A percentile compares a stretch with the other conserved stretches of the same genome.
Conservation (phyloP, 163 green algal species). For the Chlamydomonas reinhardtii region DNA sequence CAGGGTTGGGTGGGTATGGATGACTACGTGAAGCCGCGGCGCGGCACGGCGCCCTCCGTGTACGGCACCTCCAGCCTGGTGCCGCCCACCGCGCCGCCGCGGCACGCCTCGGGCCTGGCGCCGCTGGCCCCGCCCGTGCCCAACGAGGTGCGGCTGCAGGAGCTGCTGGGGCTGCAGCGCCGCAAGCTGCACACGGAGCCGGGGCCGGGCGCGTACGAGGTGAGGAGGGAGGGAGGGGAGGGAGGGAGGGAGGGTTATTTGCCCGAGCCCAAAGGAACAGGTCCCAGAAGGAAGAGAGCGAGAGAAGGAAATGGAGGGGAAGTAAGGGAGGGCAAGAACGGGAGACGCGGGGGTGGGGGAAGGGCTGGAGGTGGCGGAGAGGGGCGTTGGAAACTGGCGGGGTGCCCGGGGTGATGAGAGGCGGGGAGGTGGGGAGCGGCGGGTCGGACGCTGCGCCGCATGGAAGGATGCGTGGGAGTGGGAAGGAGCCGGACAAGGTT, state of each 20-base stretch:
- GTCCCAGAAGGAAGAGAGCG: too few relatives aligned
- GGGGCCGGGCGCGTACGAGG: conserved; percentile 45
- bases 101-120: conserved; percentile 35
- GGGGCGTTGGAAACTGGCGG: too few relatives aligned
- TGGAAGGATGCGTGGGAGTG: too few relatives aligned
- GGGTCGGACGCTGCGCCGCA: too few relatives aligned
- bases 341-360: too few relatives aligned
- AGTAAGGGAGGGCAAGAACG: too few relatives aligned
- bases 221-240: conserved; percentile 5
- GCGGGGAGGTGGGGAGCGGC: too few relatives aligned
- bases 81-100: conserved; percentile 3
- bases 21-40: conserved; percentile 48
- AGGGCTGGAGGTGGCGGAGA: too few relatives aligned
- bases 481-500: too few relatives aligned
- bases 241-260: neutral
- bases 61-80: conserved; percentile 50
- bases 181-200: conserved; percentile 34
- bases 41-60: conserved; percentile 46
- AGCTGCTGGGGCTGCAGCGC: conserved; percentile 60
- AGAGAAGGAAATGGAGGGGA: too few relatives aligned
- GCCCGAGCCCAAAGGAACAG: too few relatives aligned
- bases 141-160: conserved; percentile 65
- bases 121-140: conserved; percentile 46
- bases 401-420: too few relatives aligned
- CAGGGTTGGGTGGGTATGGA: conserved; percentile 60